phyloP scores from a whole-genome alignment of 345 rosid species.

The Combretum micranthum region DNA sequence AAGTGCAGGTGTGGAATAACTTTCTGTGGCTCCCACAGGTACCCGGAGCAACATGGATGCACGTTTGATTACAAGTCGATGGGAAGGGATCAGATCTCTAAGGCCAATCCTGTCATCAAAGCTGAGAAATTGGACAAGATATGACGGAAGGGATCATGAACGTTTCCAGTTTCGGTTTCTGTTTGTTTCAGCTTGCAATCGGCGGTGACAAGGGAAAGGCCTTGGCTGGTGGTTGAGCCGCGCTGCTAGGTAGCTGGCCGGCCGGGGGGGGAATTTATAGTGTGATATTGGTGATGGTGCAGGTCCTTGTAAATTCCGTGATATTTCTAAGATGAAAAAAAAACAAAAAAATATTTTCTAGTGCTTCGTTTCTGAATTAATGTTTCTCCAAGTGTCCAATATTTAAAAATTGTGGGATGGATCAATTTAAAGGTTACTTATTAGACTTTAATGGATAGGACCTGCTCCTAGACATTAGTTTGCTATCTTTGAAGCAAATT shows the following conservation, averaged over 20 bases:
- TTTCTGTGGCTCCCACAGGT: slow-evolving; percentile 73
- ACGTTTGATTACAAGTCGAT: slow-evolving; percentile 62
- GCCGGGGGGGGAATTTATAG: neutral
- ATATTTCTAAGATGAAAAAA: slow-evolving; percentile 4
- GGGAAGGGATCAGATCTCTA: slow-evolving; percentile 71
- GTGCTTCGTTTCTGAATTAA: neutral
- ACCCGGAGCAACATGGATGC: slow-evolving; percentile 75
- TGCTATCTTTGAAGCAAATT: too few relatives aligned
- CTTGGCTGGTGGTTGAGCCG: neutral
- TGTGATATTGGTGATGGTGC: neutral
- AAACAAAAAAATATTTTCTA: neutral
- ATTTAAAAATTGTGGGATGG: too few relatives aligned
- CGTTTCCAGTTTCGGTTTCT: neutral
- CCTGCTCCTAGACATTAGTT: too few relatives aligned
- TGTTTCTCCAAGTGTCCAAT: neutral
- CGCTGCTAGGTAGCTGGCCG: neutral
- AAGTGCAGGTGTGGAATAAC: slow-evolving; percentile 79
- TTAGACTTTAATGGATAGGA: too few relatives aligned
- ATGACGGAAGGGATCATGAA: slow-evolving; percentile 14
- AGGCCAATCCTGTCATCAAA: slow-evolving; percentile 67
- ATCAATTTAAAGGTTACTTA: too few relatives aligned
- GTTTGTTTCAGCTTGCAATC: slow-evolving; percentile 6
- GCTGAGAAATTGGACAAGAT: slow-evolving; percentile 67
- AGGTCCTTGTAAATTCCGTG: slow-evolving; percentile 10
- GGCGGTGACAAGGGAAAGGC: neutral